Evolutionary conservation across 331 rosid species (phyloP).

Genomic region (Stylosanthes scabra): DNA sequence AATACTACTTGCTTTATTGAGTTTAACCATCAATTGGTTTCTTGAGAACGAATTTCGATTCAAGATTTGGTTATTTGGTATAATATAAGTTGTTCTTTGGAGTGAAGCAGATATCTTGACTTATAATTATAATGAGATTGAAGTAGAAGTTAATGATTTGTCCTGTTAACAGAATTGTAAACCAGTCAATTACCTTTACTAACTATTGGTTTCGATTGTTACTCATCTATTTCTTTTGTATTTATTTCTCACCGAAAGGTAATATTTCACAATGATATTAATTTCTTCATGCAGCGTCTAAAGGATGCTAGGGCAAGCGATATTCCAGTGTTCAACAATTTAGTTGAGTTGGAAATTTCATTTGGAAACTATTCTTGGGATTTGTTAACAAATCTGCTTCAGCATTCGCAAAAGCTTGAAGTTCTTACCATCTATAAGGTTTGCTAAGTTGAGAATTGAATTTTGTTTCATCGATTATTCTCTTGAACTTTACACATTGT

Average conservation of each 20-base stretch:
- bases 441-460: slow-evolving; percentile 22
- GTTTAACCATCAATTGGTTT: neutral
- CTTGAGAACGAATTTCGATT: neutral
- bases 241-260: neutral
- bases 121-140: slow-evolving; percentile 1
- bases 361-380: slow-evolving; percentile 31
- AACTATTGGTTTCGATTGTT: neutral
- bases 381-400: slow-evolving; percentile 33
- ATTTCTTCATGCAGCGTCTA: slow-evolving; percentile 37
- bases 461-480: slow-evolving; percentile 10
- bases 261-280: slow-evolving; percentile 10
- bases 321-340: slow-evolving; percentile 35
- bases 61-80: neutral
- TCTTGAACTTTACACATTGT: slow-evolving; percentile 8
- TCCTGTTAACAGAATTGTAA: slow-evolving; percentile 3
- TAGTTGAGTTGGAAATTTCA: slow-evolving; percentile 33
- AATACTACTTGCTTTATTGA: neutral
- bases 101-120: neutral
- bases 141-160: neutral
- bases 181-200: neutral
- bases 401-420: slow-evolving; percentile 32
- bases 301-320: slow-evolving; percentile 11
- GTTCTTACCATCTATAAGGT: slow-evolving; percentile 39
- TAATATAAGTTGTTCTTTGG: neutral
- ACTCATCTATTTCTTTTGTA: neutral